Percentiles rank a stretch among this genome's conserved stretches.
Evolutionary conservation across 176 grass and related monocot genomes (phyloP).

Genomic region (Oryza glumipatula): DNA sequence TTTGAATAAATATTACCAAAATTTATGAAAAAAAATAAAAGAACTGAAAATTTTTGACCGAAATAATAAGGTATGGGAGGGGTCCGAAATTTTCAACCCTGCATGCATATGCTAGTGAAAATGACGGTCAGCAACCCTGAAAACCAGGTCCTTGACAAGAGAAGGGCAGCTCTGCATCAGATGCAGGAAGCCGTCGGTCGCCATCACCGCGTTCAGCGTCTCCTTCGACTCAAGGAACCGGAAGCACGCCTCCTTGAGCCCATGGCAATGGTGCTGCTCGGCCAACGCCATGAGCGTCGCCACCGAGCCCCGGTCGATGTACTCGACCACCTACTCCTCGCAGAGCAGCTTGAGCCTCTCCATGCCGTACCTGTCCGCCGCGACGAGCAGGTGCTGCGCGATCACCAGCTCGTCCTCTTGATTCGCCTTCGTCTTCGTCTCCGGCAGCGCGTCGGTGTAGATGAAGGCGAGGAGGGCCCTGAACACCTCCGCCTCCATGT

Average conservation of each 20-base stretch:
- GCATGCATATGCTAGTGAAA: too few species aligned
- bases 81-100: too few species aligned
- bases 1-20: too few species aligned
- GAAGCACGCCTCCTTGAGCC: slow-evolving; percentile 47
- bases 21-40: too few species aligned
- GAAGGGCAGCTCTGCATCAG: slow-evolving; percentile 17
- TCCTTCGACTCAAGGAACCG: slow-evolving; percentile 27
- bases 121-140: too few species aligned
- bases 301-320: slow-evolving; percentile 35
- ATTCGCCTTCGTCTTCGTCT: background rate
- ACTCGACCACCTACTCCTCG: background rate
- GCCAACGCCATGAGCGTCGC: slow-evolving; percentile 37
- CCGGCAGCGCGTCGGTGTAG: background rate
- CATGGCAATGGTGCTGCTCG: slow-evolving; percentile 46
- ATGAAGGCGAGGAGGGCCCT: too few species aligned
- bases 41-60: too few species aligned
- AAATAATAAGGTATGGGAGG: too few species aligned
- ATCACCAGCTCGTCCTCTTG: background rate
- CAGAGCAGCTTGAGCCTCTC: slow-evolving; percentile 9
- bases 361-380: slow-evolving; percentile 22
- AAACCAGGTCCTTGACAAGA: background rate
- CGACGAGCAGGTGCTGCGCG: background rate
- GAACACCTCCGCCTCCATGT: too few species aligned
- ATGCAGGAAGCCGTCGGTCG: slow-evolving; percentile 20
- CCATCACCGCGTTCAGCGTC: slow-evolving; percentile 18